These are phyloP conservation scores for Termitomyces sp. DNA, from an alignment of 768 basidiomycete species.

Conservation along the genomic window DNA sequence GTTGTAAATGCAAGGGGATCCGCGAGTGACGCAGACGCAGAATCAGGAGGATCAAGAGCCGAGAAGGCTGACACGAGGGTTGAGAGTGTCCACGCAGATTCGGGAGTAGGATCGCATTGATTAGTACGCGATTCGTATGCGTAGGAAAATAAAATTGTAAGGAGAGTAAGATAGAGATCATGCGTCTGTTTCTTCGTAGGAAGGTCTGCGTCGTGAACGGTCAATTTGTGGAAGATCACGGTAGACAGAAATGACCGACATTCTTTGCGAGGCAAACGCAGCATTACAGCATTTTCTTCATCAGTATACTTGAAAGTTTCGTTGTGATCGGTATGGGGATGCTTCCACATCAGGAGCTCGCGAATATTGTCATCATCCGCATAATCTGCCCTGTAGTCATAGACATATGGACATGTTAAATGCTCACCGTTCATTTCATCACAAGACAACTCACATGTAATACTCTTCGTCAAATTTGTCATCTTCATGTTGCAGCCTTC, in stretches of 20 bases:
- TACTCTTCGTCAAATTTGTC: slow-evolving; percentile 80
- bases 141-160: slow-evolving; percentile 73
- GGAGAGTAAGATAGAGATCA: slow-evolving; percentile 60
- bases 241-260: slow-evolving; percentile 26
- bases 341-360: slow-evolving; percentile 61
- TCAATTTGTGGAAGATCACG: background rate
- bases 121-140: slow-evolving; percentile 78
- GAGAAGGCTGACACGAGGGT: slow-evolving; percentile 71
- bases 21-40: slow-evolving; percentile 32
- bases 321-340: slow-evolving; percentile 36
- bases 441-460: slow-evolving; percentile 55
- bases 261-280: slow-evolving; percentile 51
- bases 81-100: slow-evolving; percentile 85
- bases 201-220: slow-evolving; percentile 43
- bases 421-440: background rate
- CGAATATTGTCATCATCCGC: slow-evolving; percentile 72
- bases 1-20: slow-evolving; percentile 27
- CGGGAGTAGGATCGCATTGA: slow-evolving; percentile 74
- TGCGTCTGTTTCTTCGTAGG: slow-evolving; percentile 49
- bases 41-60: slow-evolving; percentile 76
- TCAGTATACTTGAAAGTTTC: slow-evolving; percentile 56
- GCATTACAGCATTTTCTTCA: slow-evolving; percentile 62
- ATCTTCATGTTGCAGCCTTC: slow-evolving; percentile 58
- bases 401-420: background rate
- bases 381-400: slow-evolving; percentile 63